Conservation (phyloP, 2,329 filamentous ascomycete species). For the Beauveria asiatica region DNA sequence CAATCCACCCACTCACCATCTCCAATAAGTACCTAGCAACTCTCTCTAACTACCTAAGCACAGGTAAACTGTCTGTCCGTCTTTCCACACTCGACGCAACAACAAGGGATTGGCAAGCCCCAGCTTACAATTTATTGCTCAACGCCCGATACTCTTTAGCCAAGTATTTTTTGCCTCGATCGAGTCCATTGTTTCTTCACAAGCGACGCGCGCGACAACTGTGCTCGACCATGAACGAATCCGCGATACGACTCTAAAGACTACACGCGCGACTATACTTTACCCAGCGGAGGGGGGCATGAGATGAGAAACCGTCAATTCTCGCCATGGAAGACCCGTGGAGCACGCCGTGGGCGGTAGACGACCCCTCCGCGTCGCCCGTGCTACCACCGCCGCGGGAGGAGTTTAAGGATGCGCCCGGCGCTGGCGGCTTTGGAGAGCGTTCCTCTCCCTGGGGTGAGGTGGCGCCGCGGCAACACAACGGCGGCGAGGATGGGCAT, state of each 20-base stretch:
- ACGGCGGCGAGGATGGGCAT: not conserved
- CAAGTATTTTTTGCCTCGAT: too few species aligned
- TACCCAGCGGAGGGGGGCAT: not conserved
- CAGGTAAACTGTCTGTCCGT: too few species aligned
- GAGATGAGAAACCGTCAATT: not conserved
- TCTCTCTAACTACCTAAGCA: too few species aligned
- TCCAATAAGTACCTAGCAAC: too few species aligned
- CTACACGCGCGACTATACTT: not conserved
- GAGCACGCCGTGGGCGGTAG: slow-evolving; percentile 50
- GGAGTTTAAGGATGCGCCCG: not conserved
- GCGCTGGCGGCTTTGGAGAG: too few species aligned
- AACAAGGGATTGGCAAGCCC: too few species aligned
- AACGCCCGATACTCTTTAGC: too few species aligned
- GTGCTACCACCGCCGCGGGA: slow-evolving; percentile 17
- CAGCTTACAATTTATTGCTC: too few species aligned
- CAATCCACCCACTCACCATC: too few species aligned
- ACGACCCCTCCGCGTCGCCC: slow-evolving; percentile 19
- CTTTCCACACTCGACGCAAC: too few species aligned
- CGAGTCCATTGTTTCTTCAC: too few species aligned
- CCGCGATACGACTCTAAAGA: not conserved
- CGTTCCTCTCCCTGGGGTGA: not conserved
- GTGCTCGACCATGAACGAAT: not conserved
- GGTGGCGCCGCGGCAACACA: not conserved
- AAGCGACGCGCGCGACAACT: not conserved
- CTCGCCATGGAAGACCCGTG: slow-evolving; percentile 53